Evolutionary conservation across 371 early-diverging fungal genomes (phyloP).

Genomic region (Massospora cicadina): DNA sequence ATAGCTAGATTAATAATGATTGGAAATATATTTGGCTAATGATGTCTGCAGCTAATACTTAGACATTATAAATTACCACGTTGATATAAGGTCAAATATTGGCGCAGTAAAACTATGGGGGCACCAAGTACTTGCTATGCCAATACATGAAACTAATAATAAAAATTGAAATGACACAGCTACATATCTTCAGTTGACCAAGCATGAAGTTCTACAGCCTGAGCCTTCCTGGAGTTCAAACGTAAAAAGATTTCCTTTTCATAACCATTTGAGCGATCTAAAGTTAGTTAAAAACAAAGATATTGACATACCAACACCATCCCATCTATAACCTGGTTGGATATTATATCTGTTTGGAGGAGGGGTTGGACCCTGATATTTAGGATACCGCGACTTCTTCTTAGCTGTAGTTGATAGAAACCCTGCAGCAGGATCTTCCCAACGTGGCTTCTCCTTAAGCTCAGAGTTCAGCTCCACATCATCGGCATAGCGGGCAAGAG

Average conservation of each 20-base stretch:
- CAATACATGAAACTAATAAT: no score
- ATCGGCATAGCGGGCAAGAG: slow-evolving; percentile 29
- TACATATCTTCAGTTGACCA: slow-evolving; percentile 56
- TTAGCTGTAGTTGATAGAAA: slow-evolving; percentile 25
- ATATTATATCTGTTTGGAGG: slow-evolving; percentile 72
- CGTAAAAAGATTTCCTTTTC: slow-evolving; percentile 41
- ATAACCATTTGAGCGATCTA: slow-evolving; percentile 70
- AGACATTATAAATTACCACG: no score
- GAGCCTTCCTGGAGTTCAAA: slow-evolving; percentile 25
- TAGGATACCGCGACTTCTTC: slow-evolving; percentile 19
- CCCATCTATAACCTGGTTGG: slow-evolving; percentile 77
- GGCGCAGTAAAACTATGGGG: no score
- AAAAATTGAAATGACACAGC: neutral
- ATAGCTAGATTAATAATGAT: no score
- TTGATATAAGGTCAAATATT: no score
- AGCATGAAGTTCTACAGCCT: slow-evolving; percentile 33
- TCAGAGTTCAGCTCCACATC: slow-evolving; percentile 41
- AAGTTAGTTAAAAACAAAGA: neutral
- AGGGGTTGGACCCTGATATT: slow-evolving; percentile 35
- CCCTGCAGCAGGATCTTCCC: slow-evolving; percentile 49
- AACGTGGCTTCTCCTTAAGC: slow-evolving; percentile 31
- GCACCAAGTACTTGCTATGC: no score
- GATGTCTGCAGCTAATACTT: no score
- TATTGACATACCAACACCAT: slow-evolving; percentile 43
- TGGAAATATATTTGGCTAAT: no score